Evolutionary conservation across 208 protist species (phyloP).

Genomic region (Acanthamoeba castellanii): DNA sequence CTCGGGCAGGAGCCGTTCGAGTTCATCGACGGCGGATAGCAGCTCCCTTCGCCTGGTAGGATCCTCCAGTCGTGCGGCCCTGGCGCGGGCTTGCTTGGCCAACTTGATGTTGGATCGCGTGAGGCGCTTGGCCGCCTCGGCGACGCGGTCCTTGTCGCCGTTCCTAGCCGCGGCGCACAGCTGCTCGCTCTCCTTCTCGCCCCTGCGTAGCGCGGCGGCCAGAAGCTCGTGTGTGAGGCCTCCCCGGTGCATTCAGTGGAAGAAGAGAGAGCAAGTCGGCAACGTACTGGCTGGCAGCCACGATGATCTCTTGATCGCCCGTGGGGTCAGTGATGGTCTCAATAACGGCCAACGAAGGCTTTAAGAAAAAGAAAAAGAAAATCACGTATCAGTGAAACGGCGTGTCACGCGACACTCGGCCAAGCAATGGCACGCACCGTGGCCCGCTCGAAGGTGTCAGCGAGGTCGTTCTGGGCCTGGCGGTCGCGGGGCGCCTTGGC

Average conservation of each 20-base stretch:
- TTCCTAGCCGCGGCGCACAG: constrained; percentile 1
- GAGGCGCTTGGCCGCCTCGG: constrained; percentile 29
- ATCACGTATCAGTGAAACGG: neutral
- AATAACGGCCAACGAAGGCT: neutral
- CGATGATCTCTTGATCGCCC: constrained; percentile 31
- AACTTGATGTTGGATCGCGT: constrained; percentile 9
- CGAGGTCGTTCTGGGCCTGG: constrained; percentile 42
- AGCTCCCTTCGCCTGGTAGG: constrained; percentile 37
- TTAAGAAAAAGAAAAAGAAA: neutral
- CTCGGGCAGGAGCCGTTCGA: constrained; percentile 65
- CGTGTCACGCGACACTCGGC: neutral
- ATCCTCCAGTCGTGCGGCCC: neutral
- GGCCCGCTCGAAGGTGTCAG: neutral
- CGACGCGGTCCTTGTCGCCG: constrained; percentile 29
- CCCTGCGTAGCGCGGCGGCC: neutral
- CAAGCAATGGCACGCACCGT: neutral
- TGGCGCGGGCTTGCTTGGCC: constrained; percentile 54
- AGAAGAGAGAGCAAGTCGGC: neutral
- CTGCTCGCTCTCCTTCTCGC: constrained; percentile 17
- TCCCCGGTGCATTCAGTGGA: neutral
- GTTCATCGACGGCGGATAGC: constrained; percentile 32
- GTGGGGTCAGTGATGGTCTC: constrained; percentile 28
- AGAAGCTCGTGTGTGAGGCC: neutral
- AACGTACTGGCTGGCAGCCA: constrained; percentile 36
- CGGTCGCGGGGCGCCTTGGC: neutral